phyloP scores from a whole-genome alignment of 2,329 filamentous ascomycete genomes.

The Acrocalymma vagum region DNA sequence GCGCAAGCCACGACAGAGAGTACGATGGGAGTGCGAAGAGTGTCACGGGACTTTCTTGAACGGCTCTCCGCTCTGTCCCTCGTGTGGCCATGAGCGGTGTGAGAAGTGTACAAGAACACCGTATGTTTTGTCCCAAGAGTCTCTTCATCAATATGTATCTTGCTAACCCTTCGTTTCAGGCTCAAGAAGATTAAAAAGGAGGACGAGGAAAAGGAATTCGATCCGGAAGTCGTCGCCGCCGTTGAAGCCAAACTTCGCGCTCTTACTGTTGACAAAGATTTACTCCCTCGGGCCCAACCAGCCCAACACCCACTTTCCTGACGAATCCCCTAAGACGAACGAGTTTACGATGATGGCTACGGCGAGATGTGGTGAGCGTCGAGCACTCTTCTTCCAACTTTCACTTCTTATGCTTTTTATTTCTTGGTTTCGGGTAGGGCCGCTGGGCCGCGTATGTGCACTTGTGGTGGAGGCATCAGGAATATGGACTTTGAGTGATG shows the following conservation, averaged over 20 bases:
- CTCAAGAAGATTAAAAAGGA: slow-evolving; percentile 68
- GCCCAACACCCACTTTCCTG: slow-evolving; percentile 7
- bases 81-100: slow-evolving; percentile 70
- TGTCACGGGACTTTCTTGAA: slow-evolving; percentile 69
- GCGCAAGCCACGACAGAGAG: slow-evolving; percentile 54
- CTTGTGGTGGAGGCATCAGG: too few relatives aligned
- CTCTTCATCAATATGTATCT: too few relatives aligned
- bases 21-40: slow-evolving; percentile 65
- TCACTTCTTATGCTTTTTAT: too few relatives aligned
- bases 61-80: slow-evolving; percentile 64
- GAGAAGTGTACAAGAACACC: slow-evolving; percentile 64
- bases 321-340: background rate
- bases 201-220: slow-evolving; percentile 63
- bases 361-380: too few relatives aligned
- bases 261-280: slow-evolving; percentile 36
- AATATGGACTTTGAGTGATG: too few relatives aligned
- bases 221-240: slow-evolving; percentile 66
- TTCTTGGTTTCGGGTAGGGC: too few relatives aligned
- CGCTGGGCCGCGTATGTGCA: too few relatives aligned
- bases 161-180: slow-evolving; percentile 41
- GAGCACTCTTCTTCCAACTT: too few relatives aligned
- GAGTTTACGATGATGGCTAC: slow-evolving; percentile 7
- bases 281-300: slow-evolving; percentile 1
- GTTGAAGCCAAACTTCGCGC: slow-evolving; percentile 64
- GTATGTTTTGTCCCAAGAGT: slow-evolving; percentile 46